Base-by-base conservation (phyloP, 2,329 filamentous ascomycete genomes). In the Lasiodiplodia sp. region DNA sequence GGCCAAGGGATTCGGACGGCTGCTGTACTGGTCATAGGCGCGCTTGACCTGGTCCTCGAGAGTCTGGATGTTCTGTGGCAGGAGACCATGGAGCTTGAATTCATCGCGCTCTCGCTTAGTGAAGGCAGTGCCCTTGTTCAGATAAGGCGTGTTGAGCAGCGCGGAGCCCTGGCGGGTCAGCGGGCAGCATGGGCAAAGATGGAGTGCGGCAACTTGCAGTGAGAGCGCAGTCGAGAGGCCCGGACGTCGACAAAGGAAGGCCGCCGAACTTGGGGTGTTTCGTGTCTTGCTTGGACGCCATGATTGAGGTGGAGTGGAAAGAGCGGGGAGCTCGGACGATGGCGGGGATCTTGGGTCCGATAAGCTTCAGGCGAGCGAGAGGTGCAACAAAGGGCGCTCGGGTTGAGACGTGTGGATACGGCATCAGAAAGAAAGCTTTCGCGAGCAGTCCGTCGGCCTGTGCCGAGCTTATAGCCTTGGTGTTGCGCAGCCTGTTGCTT, bases 121-220 rank as follows among this genome's bases (percentile, higher is more conserved):
- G 73, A 95, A 95, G 0, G 89, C 92, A 3, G 92, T 93, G 37
- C 93, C 93, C 79, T 96, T 96, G 82, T 96, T 97, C 81, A 93
- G 90, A 73, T 87, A 89, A 1, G 90, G 85, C 12, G 87, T 88
- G 69, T 88, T 87, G 10, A 93, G 83, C 6, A 93, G 81, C 0
- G 86, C 83, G 51, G 78, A 76, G 68, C 79, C 78, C 78, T 80
- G 21, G 8, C 14, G 14, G 7, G 63, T 68, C 47, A 28, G 47
- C 23, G 7, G 5, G 55, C 44, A 4, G 6, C 18, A 25, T 10
- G 21, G n/a, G 31, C 18, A 8, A 4, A 6, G 14, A 18, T 28
- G 57, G 4, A 5, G 10, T 5, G 5, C 10, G 11, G 21, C 11
- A 51, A 52, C 66, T n/a, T 72, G 81, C 81, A 4, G 79, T 80